Base-by-base conservation (phyloP, 1,284 basidiomycete genomes). In the Cryptococcus maquisensis region DNA sequence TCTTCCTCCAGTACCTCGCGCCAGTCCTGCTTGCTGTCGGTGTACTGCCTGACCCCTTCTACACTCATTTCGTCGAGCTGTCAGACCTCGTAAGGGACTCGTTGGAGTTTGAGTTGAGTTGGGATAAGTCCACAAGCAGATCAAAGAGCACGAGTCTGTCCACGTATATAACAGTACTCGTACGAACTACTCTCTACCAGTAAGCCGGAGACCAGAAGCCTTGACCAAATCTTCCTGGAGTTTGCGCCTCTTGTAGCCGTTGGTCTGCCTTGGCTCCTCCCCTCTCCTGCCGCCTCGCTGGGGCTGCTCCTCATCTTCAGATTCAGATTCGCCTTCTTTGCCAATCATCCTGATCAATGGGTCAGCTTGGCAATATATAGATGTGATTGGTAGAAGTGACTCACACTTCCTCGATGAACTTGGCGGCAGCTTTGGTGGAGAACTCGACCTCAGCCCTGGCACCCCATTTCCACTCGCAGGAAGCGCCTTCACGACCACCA, bases 391-490 rank as follows among this genome's bases (percentile, higher is more conserved):
- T 28, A 15, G 9, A 16, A 7, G n/a, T 24, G 10, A 65, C 72
- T 61, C 54, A 76, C 74, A 75, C 56, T 23, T 64, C 56, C 46
- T 65, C 66, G 26, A 76, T 72, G 52, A 74, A 76, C 28, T 57
- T 55, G 3, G 63, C 67, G 4, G 72, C 73, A 15, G 69, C 72
- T 24, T 63, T 56, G 49, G 75, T 73, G 12, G 65, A 65, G 40
- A 75, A 73, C 59, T 77, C 75, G 6, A 65, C 66, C 49, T 76
- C 73, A 10, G 28, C 28, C 39, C 73, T 61, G 45, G 63, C 59
- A 16, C 75, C 75, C 75, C 74, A 77, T 39, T 65, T 64, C 69
- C 69, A 72, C 49, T 74, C 69, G 44, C 60, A 56, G 3, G 49
- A 51, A 3, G 36, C 52, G 15, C 56, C 58, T 26, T 58, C 61